Percentiles rank a stretch among this genome's conserved stretches.
Conservation (phyloP, 2,329 filamentous ascomycete species). For the Scolecobasidium constrictum region DNA sequence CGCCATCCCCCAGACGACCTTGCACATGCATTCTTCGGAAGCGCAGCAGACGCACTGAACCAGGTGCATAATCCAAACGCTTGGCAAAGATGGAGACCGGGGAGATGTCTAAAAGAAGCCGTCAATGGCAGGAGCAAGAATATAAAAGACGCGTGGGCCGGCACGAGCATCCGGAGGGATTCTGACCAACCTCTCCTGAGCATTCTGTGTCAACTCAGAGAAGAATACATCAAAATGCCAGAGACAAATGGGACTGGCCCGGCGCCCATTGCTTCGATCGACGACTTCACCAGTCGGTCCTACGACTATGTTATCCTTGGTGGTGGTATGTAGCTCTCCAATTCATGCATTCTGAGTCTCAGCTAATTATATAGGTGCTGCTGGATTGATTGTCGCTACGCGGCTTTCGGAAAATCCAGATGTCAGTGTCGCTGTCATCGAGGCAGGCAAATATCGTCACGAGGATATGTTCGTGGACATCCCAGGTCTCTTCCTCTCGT, state of each 20-base stretch:
- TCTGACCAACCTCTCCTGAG: no score
- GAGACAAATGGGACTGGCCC: neutral
- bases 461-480: slow-evolving; percentile 7
- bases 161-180: neutral
- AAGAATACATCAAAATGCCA: neutral
- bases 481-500: slow-evolving; percentile 5
- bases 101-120: neutral
- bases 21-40: no score
- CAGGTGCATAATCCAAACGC: neutral
- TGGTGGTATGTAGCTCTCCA: neutral
- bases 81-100: neutral
- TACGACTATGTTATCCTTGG: slow-evolving; percentile 8
- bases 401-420: slow-evolving; percentile 5
- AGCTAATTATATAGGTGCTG: slow-evolving; percentile 8
- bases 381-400: slow-evolving; percentile 10
- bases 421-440: slow-evolving; percentile 7
- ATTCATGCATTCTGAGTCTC: neutral
- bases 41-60: no score
- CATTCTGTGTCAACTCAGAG: neutral
- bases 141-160: neutral
- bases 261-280: slow-evolving; percentile 1
- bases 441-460: slow-evolving; percentile 12
- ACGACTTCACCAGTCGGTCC: slow-evolving; percentile 1
- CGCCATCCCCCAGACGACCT: no score
- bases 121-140: neutral